phyloP scores from a whole-genome alignment of 2,329 filamentous ascomycete species.

The Drechmeria coniospora region DNA sequence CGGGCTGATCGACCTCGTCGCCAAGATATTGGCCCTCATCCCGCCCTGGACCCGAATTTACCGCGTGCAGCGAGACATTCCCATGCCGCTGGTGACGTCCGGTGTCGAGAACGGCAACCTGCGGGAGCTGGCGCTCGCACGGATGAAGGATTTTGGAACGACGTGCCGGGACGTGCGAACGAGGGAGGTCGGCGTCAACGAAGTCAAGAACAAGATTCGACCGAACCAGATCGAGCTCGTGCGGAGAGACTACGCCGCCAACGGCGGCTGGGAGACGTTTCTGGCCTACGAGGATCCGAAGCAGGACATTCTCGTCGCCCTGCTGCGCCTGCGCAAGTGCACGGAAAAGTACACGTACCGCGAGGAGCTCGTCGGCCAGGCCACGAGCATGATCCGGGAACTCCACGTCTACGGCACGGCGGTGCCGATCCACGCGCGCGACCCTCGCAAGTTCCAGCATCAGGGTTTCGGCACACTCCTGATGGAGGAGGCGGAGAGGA shows the following conservation, averaged over 20 bases:
- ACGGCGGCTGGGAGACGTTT: slow-evolving; percentile 97
- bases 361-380: slow-evolving; percentile 70
- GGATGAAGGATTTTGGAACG: slow-evolving; percentile 98
- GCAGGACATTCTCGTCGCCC: slow-evolving; percentile 89
- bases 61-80: slow-evolving; percentile 94
- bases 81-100: slow-evolving; percentile 98
- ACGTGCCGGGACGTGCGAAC: slow-evolving; percentile 93
- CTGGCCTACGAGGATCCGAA: slow-evolving; percentile 96
- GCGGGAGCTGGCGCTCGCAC: slow-evolving; percentile 79
- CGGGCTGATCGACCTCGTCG: slow-evolving; percentile 86
- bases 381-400: slow-evolving; percentile 82
- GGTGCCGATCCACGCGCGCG: slow-evolving; percentile 90
- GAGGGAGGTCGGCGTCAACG: slow-evolving; percentile 93
- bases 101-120: slow-evolving; percentile 97
- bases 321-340: slow-evolving; percentile 81
- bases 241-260: slow-evolving; percentile 83
- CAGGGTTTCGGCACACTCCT: slow-evolving; percentile 90
- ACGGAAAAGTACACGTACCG: slow-evolving; percentile 84
- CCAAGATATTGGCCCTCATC: slow-evolving; percentile 85
- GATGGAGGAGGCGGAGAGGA: slow-evolving; percentile 96
- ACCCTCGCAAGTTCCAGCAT: slow-evolving; percentile 95
- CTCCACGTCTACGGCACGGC: slow-evolving; percentile 94
- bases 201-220: slow-evolving; percentile 96
- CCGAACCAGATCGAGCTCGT: slow-evolving; percentile 94
- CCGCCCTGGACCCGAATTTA: slow-evolving; percentile 98